phyloP scores from a whole-genome alignment of 805 yeast species.

The Barnettozyma sucrosica region DNA sequence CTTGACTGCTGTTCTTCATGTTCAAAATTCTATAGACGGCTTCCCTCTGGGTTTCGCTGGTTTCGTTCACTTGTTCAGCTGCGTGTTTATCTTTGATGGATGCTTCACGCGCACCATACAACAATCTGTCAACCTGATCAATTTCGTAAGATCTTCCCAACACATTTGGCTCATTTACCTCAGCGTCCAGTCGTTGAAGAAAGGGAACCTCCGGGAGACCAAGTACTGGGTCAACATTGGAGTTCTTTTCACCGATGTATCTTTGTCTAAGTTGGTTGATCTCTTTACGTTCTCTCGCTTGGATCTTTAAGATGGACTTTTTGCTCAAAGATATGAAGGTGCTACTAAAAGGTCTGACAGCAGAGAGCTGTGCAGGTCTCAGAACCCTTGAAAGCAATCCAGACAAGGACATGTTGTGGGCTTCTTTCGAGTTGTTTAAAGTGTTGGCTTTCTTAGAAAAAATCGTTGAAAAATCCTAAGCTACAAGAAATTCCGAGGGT shows the following conservation, averaged over 20 bases:
- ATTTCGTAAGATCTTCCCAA: constrained; percentile 54
- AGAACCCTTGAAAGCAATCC: constrained; percentile 13
- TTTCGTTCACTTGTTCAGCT: constrained; percentile 26
- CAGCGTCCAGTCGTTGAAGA: constrained; percentile 58
- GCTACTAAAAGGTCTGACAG: constrained; percentile 13
- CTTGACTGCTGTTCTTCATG: constrained; percentile 61
- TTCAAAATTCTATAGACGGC: constrained; percentile 67
- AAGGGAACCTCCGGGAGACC: constrained; percentile 68
- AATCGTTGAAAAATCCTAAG: constrained; percentile 1
- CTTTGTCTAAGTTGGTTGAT: constrained; percentile 24
- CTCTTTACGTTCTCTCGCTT: constrained; percentile 23
- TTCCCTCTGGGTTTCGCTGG: constrained; percentile 55
- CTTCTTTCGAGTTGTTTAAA: constrained; percentile 1
- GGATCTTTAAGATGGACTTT: constrained; percentile 23
- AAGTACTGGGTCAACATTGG: constrained; percentile 67
- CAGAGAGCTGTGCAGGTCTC: constrained; percentile 4
- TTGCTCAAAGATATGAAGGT: constrained; percentile 8
- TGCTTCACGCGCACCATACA: constrained; percentile 73
- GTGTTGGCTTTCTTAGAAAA: background rate
- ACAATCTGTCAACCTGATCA: constrained; percentile 65
- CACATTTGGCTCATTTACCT: constrained; percentile 58
- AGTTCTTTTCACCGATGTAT: constrained; percentile 20
- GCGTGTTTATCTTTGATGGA: constrained; percentile 30
- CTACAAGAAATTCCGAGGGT: background rate
- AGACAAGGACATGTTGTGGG: constrained; percentile 4